phyloP scores from a whole-genome alignment of 2,329 filamentous ascomycete genomes.

The Exophiala alcalophila region DNA sequence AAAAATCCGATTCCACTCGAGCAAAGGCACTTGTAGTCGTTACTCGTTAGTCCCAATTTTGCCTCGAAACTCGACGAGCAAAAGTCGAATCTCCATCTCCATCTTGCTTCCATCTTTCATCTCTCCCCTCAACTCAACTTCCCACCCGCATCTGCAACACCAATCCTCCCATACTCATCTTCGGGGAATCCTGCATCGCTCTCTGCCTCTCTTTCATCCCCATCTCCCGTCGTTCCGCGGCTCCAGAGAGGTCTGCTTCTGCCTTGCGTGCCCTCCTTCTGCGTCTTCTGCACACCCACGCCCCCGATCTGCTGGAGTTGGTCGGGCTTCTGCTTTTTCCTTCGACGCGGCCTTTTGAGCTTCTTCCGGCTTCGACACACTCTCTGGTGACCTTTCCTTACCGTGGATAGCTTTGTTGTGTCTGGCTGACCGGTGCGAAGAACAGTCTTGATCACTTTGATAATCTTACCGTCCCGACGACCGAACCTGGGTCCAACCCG shows the following conservation, averaged over 20 bases:
- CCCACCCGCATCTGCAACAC: constrained; percentile 34
- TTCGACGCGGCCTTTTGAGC: constrained; percentile 18
- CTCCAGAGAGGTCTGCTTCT: constrained; percentile 18
- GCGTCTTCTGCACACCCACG: constrained; percentile 21
- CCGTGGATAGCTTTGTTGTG: not conserved
- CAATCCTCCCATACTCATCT: constrained; percentile 25
- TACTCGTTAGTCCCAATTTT: constrained; percentile 14
- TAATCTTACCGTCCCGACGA: constrained; percentile 5
- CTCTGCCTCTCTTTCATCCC: constrained; percentile 34
- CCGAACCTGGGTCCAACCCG: not conserved
- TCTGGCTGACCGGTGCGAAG: constrained; percentile 13
- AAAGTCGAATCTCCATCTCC: constrained; percentile 24
- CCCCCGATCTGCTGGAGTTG: constrained; percentile 27
- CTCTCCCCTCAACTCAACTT: constrained; percentile 24
- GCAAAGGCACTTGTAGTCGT: not conserved
- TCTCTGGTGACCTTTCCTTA: constrained; percentile 15
- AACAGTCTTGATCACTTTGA: constrained; percentile 12
- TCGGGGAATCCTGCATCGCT: too few species aligned
- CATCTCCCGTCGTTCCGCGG: constrained; percentile 31
- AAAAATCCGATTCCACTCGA: constrained; percentile 5
- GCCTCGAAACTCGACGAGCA: constrained; percentile 13
- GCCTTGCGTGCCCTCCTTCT: constrained; percentile 25
- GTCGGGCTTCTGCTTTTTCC: constrained; percentile 27
- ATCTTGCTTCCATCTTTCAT: constrained; percentile 29
- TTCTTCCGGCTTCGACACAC: too few species aligned